These are phyloP conservation scores for Alternaria novae-zelandiae DNA, from an alignment of 2,329 filamentous ascomycete species.

Conservation along the genomic window DNA sequence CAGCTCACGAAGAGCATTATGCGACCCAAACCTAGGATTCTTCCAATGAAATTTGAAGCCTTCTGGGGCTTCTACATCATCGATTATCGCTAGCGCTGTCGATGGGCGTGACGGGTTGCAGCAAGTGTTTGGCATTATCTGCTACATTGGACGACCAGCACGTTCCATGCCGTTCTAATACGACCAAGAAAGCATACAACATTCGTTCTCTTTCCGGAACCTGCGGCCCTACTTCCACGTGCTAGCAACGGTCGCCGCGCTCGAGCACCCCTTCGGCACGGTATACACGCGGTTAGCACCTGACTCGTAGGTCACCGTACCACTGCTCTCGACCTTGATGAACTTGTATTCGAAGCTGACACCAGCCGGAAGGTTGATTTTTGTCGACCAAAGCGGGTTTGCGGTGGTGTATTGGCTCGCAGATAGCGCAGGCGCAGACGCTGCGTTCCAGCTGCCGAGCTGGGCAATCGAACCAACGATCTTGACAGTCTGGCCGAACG, in stretches of 20 bases:
- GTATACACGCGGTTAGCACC: slow-evolving; percentile 51
- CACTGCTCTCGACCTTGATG: slow-evolving; percentile 54
- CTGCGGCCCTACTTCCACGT: slow-evolving; percentile 28
- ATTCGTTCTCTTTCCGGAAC: too few relatives aligned
- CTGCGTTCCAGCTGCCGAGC: slow-evolving; percentile 54
- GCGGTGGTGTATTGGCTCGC: slow-evolving; percentile 52
- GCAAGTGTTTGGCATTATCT: background rate
- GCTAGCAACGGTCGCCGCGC: slow-evolving; percentile 21
- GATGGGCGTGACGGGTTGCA: background rate
- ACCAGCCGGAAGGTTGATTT: slow-evolving; percentile 51
- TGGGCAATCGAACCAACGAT: slow-evolving; percentile 53
- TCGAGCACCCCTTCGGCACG: slow-evolving; percentile 31
- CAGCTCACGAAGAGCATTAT: background rate
- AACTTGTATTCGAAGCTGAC: slow-evolving; percentile 56
- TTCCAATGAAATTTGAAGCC: accelerated
- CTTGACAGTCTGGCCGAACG: slow-evolving; percentile 58
- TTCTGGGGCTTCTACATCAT: too few relatives aligned
- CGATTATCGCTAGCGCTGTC: background rate
- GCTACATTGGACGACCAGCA: background rate
- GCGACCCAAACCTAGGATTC: accelerated
- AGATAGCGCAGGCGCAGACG: slow-evolving; percentile 49
- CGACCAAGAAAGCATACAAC: background rate
- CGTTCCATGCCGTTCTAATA: background rate
- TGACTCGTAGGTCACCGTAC: slow-evolving; percentile 55
- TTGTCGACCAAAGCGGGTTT: slow-evolving; percentile 55